Conservation (phyloP, 2,329 filamentous ascomycete species). For the Aspergillus japonicus region DNA sequence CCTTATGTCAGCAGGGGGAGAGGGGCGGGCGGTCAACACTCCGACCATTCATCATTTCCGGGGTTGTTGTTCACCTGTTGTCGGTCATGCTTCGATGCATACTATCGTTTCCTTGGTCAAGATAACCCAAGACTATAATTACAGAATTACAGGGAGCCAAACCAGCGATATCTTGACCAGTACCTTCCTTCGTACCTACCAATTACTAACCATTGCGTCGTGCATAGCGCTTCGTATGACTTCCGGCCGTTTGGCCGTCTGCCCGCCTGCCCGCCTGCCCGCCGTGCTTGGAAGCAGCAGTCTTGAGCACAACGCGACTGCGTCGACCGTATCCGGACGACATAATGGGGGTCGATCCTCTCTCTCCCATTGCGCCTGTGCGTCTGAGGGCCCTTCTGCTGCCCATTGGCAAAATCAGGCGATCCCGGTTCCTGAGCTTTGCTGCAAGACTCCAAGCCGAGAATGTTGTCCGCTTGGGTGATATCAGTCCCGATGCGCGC, state of each 20-base stretch:
- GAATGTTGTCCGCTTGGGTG: conserved; percentile 78
- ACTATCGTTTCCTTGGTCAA: background rate
- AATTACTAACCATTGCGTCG: background rate
- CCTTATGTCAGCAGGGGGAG: conserved; percentile 1
- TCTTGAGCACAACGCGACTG: conserved; percentile 34
- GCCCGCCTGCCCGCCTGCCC: background rate
- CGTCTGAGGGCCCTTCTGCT: conserved; percentile 84
- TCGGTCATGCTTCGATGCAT: background rate
- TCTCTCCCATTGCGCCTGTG: conserved; percentile 87
- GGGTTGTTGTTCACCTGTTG: background rate
- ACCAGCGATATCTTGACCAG: background rate
- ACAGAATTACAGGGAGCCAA: background rate
- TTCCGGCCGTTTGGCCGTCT: conserved; percentile 20
- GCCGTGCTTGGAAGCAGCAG: conserved; percentile 35
- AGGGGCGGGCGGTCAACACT: background rate
- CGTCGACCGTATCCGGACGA: conserved; percentile 42
- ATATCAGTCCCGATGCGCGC: conserved; percentile 79
- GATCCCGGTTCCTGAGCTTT: conserved; percentile 75
- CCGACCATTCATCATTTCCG: background rate
- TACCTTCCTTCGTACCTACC: background rate
- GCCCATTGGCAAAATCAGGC: conserved; percentile 81
- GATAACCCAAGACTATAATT: background rate
- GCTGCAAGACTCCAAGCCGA: conserved; percentile 74
- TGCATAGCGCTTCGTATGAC: conserved; percentile 21
- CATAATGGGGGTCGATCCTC: conserved; percentile 83